Conservation (phyloP, 305 asterid genomes). For the Fraxinus nigra region DNA sequence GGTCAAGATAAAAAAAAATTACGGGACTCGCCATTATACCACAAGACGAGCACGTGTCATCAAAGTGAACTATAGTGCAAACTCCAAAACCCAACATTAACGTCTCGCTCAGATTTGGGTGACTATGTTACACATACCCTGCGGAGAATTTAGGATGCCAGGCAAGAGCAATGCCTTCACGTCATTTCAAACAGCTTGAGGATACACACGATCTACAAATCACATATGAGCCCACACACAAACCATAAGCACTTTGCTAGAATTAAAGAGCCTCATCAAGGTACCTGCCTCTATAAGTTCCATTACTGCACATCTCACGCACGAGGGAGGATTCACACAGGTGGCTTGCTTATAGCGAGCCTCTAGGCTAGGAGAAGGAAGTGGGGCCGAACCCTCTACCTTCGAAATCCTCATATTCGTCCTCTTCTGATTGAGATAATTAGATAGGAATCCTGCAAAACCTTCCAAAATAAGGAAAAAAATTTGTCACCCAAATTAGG, state of each 20-base stretch:
- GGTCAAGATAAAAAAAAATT: too few species aligned
- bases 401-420: neutral
- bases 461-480: neutral
- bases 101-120: too few species aligned
- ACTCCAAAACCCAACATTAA: too few species aligned
- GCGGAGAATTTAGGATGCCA: too few species aligned
- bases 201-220: neutral
- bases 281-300: neutral
- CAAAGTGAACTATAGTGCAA: too few species aligned
- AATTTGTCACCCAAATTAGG: too few species aligned
- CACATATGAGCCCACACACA: neutral
- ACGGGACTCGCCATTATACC: too few species aligned
- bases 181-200: too few species aligned
- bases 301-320: neutral
- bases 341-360: neutral
- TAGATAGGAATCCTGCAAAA: neutral
- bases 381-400: neutral
- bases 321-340: neutral
- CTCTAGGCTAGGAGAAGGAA: neutral
- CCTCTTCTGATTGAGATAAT: neutral
- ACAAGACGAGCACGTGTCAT: too few species aligned
- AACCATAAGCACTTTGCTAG: neutral
- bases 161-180: too few species aligned
- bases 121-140: too few species aligned
- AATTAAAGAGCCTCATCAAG: neutral